Evolutionary conservation across 1,284 basidiomycete species (phyloP).

Genomic region (Trichosporon asahii): DNA sequence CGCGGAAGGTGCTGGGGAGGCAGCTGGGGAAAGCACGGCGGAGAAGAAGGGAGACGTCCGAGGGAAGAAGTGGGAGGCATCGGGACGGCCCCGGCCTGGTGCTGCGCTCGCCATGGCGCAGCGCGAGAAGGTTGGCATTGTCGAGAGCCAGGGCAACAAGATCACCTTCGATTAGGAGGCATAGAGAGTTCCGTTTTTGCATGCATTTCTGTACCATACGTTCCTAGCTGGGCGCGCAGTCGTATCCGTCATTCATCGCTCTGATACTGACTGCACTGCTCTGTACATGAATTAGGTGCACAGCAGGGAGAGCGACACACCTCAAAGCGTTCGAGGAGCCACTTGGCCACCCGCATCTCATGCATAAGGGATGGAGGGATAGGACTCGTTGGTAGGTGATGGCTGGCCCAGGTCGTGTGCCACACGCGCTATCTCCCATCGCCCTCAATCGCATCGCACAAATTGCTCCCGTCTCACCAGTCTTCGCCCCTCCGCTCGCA

Average conservation of each 20-base stretch:
- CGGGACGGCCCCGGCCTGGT: conserved; percentile 70
- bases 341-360: no score
- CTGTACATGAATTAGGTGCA: no score
- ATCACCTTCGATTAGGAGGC: conserved; percentile 62
- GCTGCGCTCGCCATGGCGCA: conserved; percentile 85
- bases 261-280: background rate
- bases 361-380: no score
- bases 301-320: no score
- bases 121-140: conserved; percentile 77
- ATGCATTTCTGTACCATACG: conserved; percentile 1
- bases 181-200: background rate
- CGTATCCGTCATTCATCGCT: no score
- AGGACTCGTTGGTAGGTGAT: background rate
- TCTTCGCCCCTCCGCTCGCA: background rate
- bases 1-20: conserved; percentile 10
- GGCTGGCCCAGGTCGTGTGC: background rate
- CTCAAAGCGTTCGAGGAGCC: no score
- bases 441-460: background rate
- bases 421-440: background rate
- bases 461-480: background rate
- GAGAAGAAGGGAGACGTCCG: conserved; percentile 21
- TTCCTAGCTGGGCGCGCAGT: no score
- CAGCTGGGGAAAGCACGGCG: background rate
- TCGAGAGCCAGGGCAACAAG: conserved; percentile 70
- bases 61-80: conserved; percentile 50